Percentiles rank a stretch among this genome's conserved stretches.
Evolutionary conservation across 208 protist species (phyloP).

Genomic region (Leishmania major): DNA sequence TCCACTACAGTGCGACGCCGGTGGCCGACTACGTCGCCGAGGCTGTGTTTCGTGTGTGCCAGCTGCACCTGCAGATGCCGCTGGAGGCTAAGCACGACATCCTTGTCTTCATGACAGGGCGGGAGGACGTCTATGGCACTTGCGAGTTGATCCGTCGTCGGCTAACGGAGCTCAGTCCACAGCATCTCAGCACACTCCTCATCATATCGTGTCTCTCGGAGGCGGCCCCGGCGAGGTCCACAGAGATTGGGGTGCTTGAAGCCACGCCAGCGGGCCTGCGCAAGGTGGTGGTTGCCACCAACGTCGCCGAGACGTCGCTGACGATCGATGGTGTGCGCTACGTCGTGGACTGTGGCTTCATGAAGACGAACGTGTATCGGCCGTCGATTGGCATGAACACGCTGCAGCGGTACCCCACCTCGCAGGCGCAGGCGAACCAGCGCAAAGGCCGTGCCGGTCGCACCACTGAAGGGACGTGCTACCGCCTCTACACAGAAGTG

Average conservation of each 20-base stretch:
- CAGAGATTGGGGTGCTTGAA: constrained; percentile 95
- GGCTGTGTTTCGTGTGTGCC: constrained; percentile 82
- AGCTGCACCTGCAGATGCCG: constrained; percentile 88
- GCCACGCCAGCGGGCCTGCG: constrained; percentile 88
- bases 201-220: constrained; percentile 92
- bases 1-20: constrained; percentile 78
- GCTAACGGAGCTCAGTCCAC: constrained; percentile 87
- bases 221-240: constrained; percentile 75
- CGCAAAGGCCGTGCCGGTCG: constrained; percentile 97
- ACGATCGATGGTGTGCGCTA: constrained; percentile 98
- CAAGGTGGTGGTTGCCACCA: constrained; percentile 99
- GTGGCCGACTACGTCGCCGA: constrained; percentile 85
- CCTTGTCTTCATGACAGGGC: constrained; percentile 99
- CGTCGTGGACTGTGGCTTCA: constrained; percentile 98
- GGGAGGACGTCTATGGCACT: constrained; percentile 97
- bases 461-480: constrained; percentile 95
- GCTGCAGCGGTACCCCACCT: constrained; percentile 96
- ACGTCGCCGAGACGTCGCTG: constrained; percentile 99
- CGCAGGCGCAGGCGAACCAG: constrained; percentile 97
- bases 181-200: constrained; percentile 92
- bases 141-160: constrained; percentile 91
- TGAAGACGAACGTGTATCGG: constrained; percentile 99
- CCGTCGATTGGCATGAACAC: constrained; percentile 97
- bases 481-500: constrained; percentile 97
- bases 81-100: constrained; percentile 94